phyloP scores from a whole-genome alignment of 1,284 basidiomycete species.

The Porogramme epimiltina region DNA sequence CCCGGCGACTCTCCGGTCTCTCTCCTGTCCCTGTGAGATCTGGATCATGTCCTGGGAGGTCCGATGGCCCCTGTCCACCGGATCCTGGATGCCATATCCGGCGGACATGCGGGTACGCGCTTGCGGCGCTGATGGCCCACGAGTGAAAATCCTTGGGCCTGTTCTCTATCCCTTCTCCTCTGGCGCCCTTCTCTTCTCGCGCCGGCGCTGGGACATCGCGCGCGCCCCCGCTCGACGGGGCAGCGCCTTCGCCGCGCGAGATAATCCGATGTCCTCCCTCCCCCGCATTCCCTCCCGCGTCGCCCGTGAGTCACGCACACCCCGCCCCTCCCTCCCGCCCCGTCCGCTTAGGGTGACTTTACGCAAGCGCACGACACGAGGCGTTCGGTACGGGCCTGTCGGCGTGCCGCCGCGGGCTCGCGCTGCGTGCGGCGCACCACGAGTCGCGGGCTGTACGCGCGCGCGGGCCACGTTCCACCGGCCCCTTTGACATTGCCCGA shows the following conservation, averaged over 20 bases:
- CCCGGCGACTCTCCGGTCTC: slow-evolving; percentile 18
- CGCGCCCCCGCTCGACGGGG: background rate
- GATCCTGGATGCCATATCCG: background rate
- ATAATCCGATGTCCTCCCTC: slow-evolving; percentile 24
- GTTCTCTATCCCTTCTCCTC: background rate
- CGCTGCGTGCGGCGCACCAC: slow-evolving; percentile 10
- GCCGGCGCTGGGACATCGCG: too few species aligned
- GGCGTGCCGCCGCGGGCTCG: slow-evolving; percentile 13
- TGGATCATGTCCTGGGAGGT: background rate
- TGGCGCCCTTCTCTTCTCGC: background rate
- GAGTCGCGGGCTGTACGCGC: slow-evolving; percentile 5
- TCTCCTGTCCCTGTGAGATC: background rate
- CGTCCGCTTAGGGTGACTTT: slow-evolving; percentile 18
- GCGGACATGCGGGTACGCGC: background rate
- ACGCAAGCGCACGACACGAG: slow-evolving; percentile 26
- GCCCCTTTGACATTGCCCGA: slow-evolving; percentile 14
- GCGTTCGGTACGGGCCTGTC: slow-evolving; percentile 20
- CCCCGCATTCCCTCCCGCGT: slow-evolving; percentile 16
- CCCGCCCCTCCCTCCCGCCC: slow-evolving; percentile 9
- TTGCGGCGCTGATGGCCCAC: background rate
- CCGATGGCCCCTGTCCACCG: background rate
- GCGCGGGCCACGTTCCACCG: slow-evolving; percentile 1
- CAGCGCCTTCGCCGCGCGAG: too few species aligned
- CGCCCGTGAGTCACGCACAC: slow-evolving; percentile 27
- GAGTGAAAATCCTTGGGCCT: slow-evolving; percentile 11